Base-by-base conservation (phyloP, 2,329 filamentous ascomycete genomes). In the Plectosphaerella sp. region DNA sequence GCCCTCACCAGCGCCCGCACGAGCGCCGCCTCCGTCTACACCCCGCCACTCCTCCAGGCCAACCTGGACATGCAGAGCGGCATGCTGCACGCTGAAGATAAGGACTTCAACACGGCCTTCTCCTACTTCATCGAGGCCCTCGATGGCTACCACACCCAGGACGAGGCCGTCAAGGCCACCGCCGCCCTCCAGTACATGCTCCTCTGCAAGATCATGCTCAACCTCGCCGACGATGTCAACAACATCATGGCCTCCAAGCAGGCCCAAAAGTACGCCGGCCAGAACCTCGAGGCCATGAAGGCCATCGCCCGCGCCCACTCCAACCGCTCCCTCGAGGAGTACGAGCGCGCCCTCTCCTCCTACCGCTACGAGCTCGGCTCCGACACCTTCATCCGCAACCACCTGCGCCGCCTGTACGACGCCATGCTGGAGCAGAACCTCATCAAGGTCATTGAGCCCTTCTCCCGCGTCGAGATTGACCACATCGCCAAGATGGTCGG, bases 91-190 rank as follows among this genome's bases (percentile, higher is more conserved):
- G 94, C 94, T 22, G 95, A 99, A 74, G 94, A 99, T 69, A 89
- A 91, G 75, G 95, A 99, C 76, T 99, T 99, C 82, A 97, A 95
- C 77, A 99, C 94, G 24, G 91, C 94, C 48, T 99, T 89, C 73
- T 97, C 92, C 48, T 99, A 99, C 80, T 99, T 99, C 72, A 97
- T 99, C 71, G 94, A 99, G 76, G 94, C 95, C 3, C 84, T 99
- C 58, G 94, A 99, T 68, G 94, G 94, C 55, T 99, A 97, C 73
- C 91, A 94, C 73, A 87, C 87, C 46, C 91, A 96, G 70, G 94
- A 99, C 61, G 91, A 96, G 67, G 77, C 86, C 39, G 76, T 80
- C 58, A 91, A 92, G 73, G 94, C 95, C n/a, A 95, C 93, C n/a
- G 90, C 93, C 12, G 91, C 94, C 11, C 79, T 99, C 59, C 94